Conservation (phyloP, 495 filamentous ascomycete genomes). For the Talaromyces liani region DNA sequence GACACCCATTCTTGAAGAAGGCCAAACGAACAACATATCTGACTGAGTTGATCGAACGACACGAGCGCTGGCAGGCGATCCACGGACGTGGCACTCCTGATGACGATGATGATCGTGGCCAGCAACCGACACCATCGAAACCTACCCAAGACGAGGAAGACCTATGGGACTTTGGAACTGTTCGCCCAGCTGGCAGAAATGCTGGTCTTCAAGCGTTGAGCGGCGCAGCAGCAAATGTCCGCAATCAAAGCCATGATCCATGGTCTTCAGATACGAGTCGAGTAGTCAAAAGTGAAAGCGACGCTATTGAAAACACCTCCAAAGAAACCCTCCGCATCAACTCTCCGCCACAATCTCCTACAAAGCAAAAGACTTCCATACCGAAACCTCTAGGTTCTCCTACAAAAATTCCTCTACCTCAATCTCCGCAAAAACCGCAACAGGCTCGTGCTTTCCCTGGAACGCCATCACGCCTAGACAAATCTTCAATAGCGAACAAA, state of each 20-base stretch:
- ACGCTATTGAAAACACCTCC: constrained; percentile 1
- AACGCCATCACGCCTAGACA: constrained; percentile 32
- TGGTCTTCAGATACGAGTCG: not conserved
- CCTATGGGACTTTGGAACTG: constrained; percentile 94
- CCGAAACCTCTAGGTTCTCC: constrained; percentile 39
- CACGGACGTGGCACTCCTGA: constrained; percentile 44
- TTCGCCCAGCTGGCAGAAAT: constrained; percentile 59
- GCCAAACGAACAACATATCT: constrained; percentile 88
- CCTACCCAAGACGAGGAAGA: constrained; percentile 49
- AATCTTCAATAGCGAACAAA: constrained; percentile 16
- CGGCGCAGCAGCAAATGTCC: constrained; percentile 62
- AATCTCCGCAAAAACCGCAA: constrained; percentile 25
- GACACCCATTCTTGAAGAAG: constrained; percentile 79
- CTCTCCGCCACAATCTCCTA: constrained; percentile 12
- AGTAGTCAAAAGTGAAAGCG: not conserved
- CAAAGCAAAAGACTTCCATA: constrained; percentile 11
- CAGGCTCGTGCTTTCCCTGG: constrained; percentile 31
- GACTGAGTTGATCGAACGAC: constrained; percentile 86
- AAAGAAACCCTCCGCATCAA: constrained; percentile 18
- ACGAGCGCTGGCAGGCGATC: constrained; percentile 74
- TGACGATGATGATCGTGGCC: constrained; percentile 51
- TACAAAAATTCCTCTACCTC: constrained; percentile 55
- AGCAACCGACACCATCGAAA: constrained; percentile 21
- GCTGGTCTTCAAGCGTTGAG: constrained; percentile 59
- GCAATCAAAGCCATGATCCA: constrained; percentile 28